Conservation (phyloP, 768 basidiomycete species). For the Tulasnella sp. region DNA sequence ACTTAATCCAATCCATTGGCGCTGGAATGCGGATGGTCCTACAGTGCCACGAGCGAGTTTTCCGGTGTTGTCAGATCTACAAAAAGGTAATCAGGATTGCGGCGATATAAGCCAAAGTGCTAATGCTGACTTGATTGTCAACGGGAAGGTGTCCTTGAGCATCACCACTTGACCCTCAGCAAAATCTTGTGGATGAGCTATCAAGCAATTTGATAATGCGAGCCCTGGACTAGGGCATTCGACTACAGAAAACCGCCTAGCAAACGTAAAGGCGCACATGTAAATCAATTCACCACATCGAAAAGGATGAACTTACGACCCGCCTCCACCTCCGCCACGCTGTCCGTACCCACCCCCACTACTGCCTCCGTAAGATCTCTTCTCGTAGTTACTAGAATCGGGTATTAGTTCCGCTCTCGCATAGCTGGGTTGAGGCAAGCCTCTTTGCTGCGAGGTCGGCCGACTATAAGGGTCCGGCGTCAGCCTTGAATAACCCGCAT, state of each 20-base stretch:
- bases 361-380: neutral
- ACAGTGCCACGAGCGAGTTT: slow-evolving; percentile 54
- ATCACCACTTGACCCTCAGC: slow-evolving; percentile 56
- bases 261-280: neutral
- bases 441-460: too few species aligned
- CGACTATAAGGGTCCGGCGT: too few species aligned
- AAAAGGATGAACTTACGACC: neutral
- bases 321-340: neutral
- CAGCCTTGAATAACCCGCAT: too few species aligned
- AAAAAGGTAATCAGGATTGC: neutral
- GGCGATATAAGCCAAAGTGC: neutral
- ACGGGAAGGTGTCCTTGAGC: slow-evolving; percentile 54
- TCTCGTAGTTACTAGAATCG: slow-evolving; percentile 1
- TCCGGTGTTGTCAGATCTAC: slow-evolving; percentile 70
- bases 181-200: slow-evolving; percentile 72
- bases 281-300: neutral
- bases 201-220: slow-evolving; percentile 68
- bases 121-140: slow-evolving; percentile 54
- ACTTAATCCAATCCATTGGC: slow-evolving; percentile 85
- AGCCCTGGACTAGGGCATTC: slow-evolving; percentile 50
- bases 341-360: neutral
- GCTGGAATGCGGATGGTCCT: slow-evolving; percentile 63
- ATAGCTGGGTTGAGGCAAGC: too few species aligned
- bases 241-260: slow-evolving; percentile 41
- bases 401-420: neutral